phyloP scores from a whole-genome alignment of 352 stramenopile genomes.

The Phytopythium chamaehyphon region DNA sequence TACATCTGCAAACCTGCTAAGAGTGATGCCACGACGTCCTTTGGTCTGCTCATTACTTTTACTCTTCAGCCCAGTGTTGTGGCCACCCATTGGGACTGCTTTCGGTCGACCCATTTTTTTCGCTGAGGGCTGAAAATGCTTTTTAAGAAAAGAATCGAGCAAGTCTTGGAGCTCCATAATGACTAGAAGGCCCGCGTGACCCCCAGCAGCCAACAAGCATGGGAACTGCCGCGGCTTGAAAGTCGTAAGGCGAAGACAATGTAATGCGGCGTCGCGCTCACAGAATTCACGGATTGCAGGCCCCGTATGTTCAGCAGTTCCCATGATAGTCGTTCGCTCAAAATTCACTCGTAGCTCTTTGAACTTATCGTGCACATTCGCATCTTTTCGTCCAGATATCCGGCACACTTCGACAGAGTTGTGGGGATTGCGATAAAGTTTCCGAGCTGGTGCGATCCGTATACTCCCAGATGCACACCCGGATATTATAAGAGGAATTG shows the following conservation, averaged over 20 bases:
- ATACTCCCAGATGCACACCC: conserved; percentile 69
- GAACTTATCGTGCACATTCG: conserved; percentile 47
- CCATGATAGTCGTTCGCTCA: conserved; percentile 34
- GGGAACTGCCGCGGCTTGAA: conserved; percentile 34
- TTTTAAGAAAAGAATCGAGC: conserved; percentile 49
- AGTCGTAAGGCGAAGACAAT: conserved; percentile 56
- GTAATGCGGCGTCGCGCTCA: conserved; percentile 71
- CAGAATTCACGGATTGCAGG: conserved; percentile 58
- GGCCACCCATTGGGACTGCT: conserved; percentile 16
- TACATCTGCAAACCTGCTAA: too few relatives aligned
- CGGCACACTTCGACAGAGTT: conserved; percentile 71
- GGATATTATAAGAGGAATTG: conserved; percentile 51
- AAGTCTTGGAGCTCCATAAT: conserved; percentile 63
- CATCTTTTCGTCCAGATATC: conserved; percentile 43
- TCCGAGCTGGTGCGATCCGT: conserved; percentile 54
- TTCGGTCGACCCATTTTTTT: conserved; percentile 59
- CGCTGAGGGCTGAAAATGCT: conserved; percentile 40
- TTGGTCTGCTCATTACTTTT: too few relatives aligned
- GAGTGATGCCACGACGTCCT: too few relatives aligned
- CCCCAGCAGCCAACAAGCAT: conserved; percentile 59
- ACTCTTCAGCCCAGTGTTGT: conserved; percentile 11
- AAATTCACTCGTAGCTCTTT: conserved; percentile 59
- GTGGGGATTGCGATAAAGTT: conserved; percentile 55
- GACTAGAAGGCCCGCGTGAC: conserved; percentile 70
- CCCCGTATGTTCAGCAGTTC: conserved; percentile 34